Evolutionary conservation across 2,329 filamentous ascomycete genomes (phyloP).

Genomic region (Phoma sp.): DNA sequence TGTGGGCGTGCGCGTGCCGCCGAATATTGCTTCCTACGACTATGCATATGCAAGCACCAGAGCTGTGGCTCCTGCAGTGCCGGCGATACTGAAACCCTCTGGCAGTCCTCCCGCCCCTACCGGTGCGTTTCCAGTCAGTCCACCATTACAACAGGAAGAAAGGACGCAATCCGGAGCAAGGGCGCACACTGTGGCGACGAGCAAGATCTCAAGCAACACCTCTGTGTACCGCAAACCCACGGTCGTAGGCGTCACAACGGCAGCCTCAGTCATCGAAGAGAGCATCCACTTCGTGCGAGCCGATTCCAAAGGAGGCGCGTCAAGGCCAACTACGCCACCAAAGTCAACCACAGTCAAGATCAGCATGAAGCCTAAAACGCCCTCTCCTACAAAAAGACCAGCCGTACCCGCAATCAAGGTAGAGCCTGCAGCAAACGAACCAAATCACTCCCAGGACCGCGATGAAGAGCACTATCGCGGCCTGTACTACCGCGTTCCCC

Average conservation of each 20-base stretch:
- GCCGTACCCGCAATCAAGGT: constrained; percentile 1
- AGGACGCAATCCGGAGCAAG: constrained; percentile 16
- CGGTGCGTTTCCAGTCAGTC: constrained; percentile 37
- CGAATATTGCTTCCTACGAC: constrained; percentile 36
- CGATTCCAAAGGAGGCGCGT: constrained; percentile 21
- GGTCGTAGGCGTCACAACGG: constrained; percentile 1
- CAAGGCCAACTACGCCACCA: constrained; percentile 9
- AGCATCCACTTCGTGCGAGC: constrained; percentile 6
- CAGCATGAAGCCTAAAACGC: constrained; percentile 25
- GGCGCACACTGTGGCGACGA: neutral
- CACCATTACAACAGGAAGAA: constrained; percentile 25
- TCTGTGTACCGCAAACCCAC: constrained; percentile 22
- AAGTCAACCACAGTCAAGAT: constrained; percentile 28
- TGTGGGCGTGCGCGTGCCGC: constrained; percentile 31
- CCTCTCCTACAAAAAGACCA: neutral
- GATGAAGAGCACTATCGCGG: neutral
- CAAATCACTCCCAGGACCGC: neutral
- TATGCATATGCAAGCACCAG: constrained; percentile 25
- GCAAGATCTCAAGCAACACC: constrained; percentile 11
- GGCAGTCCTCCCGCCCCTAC: constrained; percentile 23
- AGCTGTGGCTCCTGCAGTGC: constrained; percentile 1
- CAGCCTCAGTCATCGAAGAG: constrained; percentile 7
- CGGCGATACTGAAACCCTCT: constrained; percentile 14
- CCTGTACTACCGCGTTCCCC: constrained; percentile 21
- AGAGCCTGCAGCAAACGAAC: neutral